Base-by-base conservation (phyloP, 2,329 filamentous ascomycete species). In the Ceratocystis variospora region DNA sequence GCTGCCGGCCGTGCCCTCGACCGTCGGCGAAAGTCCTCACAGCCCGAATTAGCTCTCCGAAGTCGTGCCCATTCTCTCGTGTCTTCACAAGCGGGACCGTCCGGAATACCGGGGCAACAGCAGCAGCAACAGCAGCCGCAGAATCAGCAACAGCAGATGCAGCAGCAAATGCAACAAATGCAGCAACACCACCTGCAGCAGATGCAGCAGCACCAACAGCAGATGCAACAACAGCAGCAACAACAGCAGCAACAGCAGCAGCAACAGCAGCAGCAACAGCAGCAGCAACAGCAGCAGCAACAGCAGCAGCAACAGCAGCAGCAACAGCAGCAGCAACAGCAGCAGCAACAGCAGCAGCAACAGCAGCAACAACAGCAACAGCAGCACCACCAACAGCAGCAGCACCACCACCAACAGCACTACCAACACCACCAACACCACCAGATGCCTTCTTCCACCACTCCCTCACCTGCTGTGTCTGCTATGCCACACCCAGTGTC, bases 1-100 rank as follows among this genome's bases (percentile, higher is more conserved):
- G 77, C 86, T 50, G 76, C 84, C 12, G 79, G 80, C 70, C 85
- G 81, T 75, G 83, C 80, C 74, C 79, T 80, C 68, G 77, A 79
- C 65, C 76, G 76, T 68, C 77, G 79, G 67, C 77, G 78, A 63
- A 82, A 80, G 69, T 73, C 79, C 33, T 79, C 81, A 31, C 81
- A 84, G 65, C 74, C 80, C 46, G 75, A 80, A 59, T 77, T 82
- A 67, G 79, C 82, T 31, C 79, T 83, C 69, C 79, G 82, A 65
- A 80, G 81, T 19, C 80, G 82, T 69, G 83, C 81, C 41, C 75
- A 79, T 15, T 75, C 77, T 1, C 72, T 77, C 64, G 72, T 75
- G 64, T 65, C 73, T 25, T 70, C 73, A 17, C 71, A 71, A 64
- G 69, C 73, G 15, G 25, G 33, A n/a, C 66, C 72, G 68, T 68